Evolutionary conservation across 495 filamentous ascomycete species (phyloP), one percentile per base, ranked within the genome.

Genomic region (Aspergillus ellipticus): DNA sequence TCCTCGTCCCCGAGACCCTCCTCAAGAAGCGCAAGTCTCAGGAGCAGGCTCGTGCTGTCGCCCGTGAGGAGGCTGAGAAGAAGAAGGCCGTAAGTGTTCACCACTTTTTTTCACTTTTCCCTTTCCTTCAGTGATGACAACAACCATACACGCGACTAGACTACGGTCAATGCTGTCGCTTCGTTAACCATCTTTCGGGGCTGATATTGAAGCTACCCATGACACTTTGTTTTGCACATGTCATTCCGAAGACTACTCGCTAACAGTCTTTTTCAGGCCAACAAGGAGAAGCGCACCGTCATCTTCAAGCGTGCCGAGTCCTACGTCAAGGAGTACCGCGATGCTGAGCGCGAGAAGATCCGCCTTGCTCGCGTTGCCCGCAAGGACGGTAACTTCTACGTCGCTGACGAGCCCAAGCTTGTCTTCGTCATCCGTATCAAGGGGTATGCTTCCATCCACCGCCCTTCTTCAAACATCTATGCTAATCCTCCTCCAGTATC

Each of bases 231-330:
- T 53, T 37, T 60, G 31, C 63, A 26, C 51, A 54, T n/a, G n/a
- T 54, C 16, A 51, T 46, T 43, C 60, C 56, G 31, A 52, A 47
- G 51, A 65, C 26, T 51, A 50, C 26, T 49, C 63, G 68, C 79
- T 85, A 63, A 84, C 76, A 49, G 49, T 58, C 41, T 54, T 57
- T 60, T 41, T 42, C 69, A 98, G 92, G 85, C 86, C 77, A 90
- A 87, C 84, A 97, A 97, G 84, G 85, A 94, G 81, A 97, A 96
- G 89, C 91, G 94, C 72, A 80, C 80, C 56, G 87, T 90, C 66
- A 95, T 97, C 87, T 98, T 98, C 89, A 96, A 97, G 86, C 94
- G 95, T 75, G 94, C 95, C 67, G 94, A 98, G 84, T 90, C 91
- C 78, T 98, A 97, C 80, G 90, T 97, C 66, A 92, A 95, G 82